Percentiles rank a stretch among this genome's conserved stretches.
Evolutionary conservation across 108 stramenopile genomes (phyloP).

Genomic region (Skeletonema grethae): DNA sequence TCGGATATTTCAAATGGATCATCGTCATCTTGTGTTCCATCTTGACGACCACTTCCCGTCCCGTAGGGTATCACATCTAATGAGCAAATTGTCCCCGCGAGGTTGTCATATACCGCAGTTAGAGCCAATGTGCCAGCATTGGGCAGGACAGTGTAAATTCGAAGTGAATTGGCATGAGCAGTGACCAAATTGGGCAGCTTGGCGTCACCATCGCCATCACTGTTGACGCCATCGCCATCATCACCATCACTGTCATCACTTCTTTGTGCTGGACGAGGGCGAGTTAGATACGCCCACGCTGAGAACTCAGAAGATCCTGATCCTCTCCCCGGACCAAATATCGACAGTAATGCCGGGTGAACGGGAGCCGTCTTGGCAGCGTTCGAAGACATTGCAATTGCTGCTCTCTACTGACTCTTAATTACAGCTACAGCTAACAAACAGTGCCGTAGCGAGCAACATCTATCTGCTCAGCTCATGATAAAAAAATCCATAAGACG

Average conservation of each 20-base stretch:
- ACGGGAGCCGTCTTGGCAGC: constrained; percentile 24
- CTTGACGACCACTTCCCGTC: constrained; percentile 18
- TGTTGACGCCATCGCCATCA: background rate
- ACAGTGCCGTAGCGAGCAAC: too few relatives aligned
- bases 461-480: too few relatives aligned
- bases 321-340: constrained; percentile 43
- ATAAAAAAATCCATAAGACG: too few relatives aligned
- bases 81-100: constrained; percentile 75
- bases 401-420: background rate
- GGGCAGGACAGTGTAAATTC: constrained; percentile 59
- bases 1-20: constrained; percentile 4
- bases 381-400: background rate
- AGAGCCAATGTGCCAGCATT: constrained; percentile 62
- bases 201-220: constrained; percentile 9
- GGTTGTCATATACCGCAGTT: constrained; percentile 61
- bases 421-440: too few relatives aligned
- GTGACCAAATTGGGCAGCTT: constrained; percentile 79
- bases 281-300: constrained; percentile 72
- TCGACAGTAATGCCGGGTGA: constrained; percentile 46
- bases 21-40: constrained; percentile 11
- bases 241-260: background rate
- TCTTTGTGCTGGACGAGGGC: constrained; percentile 28
- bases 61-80: constrained; percentile 55
- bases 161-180: constrained; percentile 72
- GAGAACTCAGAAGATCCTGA: constrained; percentile 52